phyloP scores from a whole-genome alignment of 345 rosid genomes.

The Eucalyptus lansdowneana region DNA sequence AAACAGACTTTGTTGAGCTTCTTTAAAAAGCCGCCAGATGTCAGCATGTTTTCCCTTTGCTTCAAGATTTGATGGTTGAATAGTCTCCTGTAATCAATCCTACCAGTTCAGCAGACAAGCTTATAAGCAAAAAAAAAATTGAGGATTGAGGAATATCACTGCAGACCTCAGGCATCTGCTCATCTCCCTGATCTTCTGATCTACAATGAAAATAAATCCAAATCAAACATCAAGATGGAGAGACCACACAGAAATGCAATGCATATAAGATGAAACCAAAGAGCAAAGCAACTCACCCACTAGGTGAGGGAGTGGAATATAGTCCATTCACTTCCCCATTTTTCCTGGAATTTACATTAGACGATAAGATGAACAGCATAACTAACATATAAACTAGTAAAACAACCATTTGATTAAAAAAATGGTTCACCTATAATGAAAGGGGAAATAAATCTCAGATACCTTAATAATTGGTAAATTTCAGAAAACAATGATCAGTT shows the following conservation, averaged over 20 bases:
- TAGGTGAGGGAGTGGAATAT: conserved; percentile 1
- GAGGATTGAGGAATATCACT: neutral
- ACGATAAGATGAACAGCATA: neutral
- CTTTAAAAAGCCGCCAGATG: conserved; percentile 54
- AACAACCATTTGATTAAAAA: neutral
- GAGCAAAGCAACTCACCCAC: conserved; percentile 12
- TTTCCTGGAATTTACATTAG: conserved; percentile 11
- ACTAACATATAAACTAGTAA: neutral
- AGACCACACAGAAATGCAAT: neutral
- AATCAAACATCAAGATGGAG: neutral
- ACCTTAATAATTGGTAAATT: neutral
- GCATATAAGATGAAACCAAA: neutral
- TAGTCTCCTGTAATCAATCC: conserved; percentile 7
- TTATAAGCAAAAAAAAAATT: neutral
- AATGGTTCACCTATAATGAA: neutral
- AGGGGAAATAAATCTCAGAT: neutral
- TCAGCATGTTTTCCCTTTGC: conserved; percentile 22
- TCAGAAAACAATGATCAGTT: neutral
- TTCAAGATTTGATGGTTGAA: conserved; percentile 14
- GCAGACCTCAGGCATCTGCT: conserved; percentile 27
- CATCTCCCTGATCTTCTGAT: conserved; percentile 15
- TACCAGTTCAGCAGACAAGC: neutral
- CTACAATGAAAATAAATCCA: conserved; percentile 10
- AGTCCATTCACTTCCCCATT: conserved; percentile 20
- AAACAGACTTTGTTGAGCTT: conserved; percentile 63